Evolutionary conservation across 2,329 filamentous ascomycete genomes (phyloP).

Genomic region (Dryadomyces quercivorus): DNA sequence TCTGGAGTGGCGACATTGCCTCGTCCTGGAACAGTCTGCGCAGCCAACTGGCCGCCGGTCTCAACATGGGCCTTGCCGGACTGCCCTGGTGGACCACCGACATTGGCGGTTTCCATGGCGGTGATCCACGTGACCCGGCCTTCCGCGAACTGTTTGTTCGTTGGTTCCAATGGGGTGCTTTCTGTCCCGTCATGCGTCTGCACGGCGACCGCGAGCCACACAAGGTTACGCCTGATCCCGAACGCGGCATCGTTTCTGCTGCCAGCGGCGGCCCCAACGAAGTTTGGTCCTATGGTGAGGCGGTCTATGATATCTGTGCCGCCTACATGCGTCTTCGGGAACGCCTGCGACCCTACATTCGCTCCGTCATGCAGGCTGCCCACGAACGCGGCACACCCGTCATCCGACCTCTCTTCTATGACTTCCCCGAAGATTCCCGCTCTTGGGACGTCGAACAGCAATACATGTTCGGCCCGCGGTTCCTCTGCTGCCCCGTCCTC

Average conservation of each 20-base stretch:
- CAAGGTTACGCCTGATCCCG: slow-evolving; percentile 21
- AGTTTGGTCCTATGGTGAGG: slow-evolving; percentile 53
- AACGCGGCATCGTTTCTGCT: slow-evolving; percentile 26
- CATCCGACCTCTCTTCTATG: slow-evolving; percentile 51
- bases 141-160: slow-evolving; percentile 67
- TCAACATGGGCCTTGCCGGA: slow-evolving; percentile 54
- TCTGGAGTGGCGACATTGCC: slow-evolving; percentile 58
- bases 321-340: slow-evolving; percentile 48
- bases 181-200: slow-evolving; percentile 55
- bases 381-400: slow-evolving; percentile 47
- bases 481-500: slow-evolving; percentile 45
- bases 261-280: slow-evolving; percentile 45
- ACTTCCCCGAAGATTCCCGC: slow-evolving; percentile 42
- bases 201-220: slow-evolving; percentile 54
- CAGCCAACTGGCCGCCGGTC: slow-evolving; percentile 48
- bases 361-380: slow-evolving; percentile 45
- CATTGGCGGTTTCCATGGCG: slow-evolving; percentile 65
- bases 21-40: slow-evolving; percentile 48
- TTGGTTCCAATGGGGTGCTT: slow-evolving; percentile 60
- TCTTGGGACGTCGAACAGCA: slow-evolving; percentile 47
- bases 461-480: slow-evolving; percentile 52
- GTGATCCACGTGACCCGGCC: slow-evolving; percentile 61
- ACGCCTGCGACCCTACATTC: slow-evolving; percentile 42
- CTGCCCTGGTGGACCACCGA: slow-evolving; percentile 61
- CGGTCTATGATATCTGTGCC: slow-evolving; percentile 46